These are phyloP conservation scores for Fonsecaea nubica DNA, from an alignment of 2,329 filamentous ascomycete genomes.

Conservation along the genomic window DNA sequence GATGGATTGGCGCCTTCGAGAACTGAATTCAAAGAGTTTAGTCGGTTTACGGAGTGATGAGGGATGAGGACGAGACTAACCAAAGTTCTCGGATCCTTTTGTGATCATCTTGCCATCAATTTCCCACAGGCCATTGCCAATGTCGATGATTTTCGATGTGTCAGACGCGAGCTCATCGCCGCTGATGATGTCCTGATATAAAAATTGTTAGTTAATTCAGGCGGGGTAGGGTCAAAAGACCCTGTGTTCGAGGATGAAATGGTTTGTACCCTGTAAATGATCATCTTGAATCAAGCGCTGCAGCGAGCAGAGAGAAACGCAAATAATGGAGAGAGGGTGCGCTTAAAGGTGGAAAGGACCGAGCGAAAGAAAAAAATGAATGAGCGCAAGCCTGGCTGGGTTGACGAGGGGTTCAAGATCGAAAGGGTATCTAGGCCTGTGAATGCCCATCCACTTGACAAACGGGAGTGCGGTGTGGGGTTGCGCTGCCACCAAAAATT, in stretches of 20 bases:
- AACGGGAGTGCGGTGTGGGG: background rate
- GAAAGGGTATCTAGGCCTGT: constrained; percentile 37
- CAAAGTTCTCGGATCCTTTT: constrained; percentile 74
- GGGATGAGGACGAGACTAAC: constrained; percentile 57
- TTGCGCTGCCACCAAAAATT: constrained; percentile 3
- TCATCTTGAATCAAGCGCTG: constrained; percentile 64
- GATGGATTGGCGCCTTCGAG: constrained; percentile 88
- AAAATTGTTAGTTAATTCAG: constrained; percentile 25
- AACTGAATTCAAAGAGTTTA: constrained; percentile 38
- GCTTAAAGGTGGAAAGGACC: constrained; percentile 32
- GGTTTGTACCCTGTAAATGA: constrained; percentile 71
- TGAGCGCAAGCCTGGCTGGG: constrained; percentile 38
- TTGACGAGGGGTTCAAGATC: constrained; percentile 45
- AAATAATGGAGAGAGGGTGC: constrained; percentile 37
- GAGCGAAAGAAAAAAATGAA: constrained; percentile 25
- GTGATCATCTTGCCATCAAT: constrained; percentile 90
- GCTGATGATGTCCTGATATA: constrained; percentile 78
- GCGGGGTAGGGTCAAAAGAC: constrained; percentile 2
- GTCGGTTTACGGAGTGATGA: background rate
- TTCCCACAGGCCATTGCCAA: constrained; percentile 84
- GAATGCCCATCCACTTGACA: constrained; percentile 1
- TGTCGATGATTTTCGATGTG: constrained; percentile 81
- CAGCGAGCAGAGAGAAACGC: constrained; percentile 23
- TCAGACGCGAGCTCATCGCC: constrained; percentile 97
- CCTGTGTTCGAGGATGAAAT: background rate